phyloP scores from a whole-genome alignment of 176 grass and related monocot genomes.

The Carex pumila region DNA sequence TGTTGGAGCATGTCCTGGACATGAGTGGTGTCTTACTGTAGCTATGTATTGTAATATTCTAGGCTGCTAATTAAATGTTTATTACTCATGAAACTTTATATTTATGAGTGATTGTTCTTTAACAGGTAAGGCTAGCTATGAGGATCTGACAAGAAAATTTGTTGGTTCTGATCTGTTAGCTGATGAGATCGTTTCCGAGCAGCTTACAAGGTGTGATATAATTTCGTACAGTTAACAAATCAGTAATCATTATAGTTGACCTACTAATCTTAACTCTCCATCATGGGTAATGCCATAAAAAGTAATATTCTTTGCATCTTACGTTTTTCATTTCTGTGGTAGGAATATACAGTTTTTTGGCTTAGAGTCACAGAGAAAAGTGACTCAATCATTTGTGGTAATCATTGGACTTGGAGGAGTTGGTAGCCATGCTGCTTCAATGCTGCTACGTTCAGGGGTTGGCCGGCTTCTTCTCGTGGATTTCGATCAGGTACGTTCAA shows the following conservation, averaged over 20 bases:
- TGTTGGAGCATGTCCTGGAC: background rate
- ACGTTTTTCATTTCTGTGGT: slow-evolving; percentile 1
- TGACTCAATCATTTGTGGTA: slow-evolving; percentile 64
- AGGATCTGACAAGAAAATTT: background rate
- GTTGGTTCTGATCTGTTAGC: slow-evolving; percentile 48
- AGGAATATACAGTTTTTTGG: slow-evolving; percentile 99
- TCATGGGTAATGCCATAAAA: background rate
- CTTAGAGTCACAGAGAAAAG: slow-evolving; percentile 69
- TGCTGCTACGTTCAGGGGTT: slow-evolving; percentile 91
- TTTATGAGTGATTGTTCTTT: background rate
- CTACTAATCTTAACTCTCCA: background rate
- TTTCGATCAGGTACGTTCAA: slow-evolving; percentile 82
- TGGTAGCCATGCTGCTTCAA: slow-evolving; percentile 89
- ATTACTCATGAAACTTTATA: background rate
- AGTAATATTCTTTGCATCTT: slow-evolving; percentile 7
- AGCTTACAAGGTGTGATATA: slow-evolving; percentile 68
- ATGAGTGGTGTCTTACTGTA: no score
- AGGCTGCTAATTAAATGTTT: background rate
- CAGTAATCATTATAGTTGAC: background rate
- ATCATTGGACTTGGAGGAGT: slow-evolving; percentile 95
- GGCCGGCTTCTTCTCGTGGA: slow-evolving; percentile 81
- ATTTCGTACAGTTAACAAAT: background rate
- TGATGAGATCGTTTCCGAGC: slow-evolving; percentile 89
- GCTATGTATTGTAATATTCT: background rate
- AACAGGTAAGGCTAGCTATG: slow-evolving; percentile 12